Base-by-base conservation (phyloP, 306 rosid species). In the Sesbania bispinosa region DNA sequence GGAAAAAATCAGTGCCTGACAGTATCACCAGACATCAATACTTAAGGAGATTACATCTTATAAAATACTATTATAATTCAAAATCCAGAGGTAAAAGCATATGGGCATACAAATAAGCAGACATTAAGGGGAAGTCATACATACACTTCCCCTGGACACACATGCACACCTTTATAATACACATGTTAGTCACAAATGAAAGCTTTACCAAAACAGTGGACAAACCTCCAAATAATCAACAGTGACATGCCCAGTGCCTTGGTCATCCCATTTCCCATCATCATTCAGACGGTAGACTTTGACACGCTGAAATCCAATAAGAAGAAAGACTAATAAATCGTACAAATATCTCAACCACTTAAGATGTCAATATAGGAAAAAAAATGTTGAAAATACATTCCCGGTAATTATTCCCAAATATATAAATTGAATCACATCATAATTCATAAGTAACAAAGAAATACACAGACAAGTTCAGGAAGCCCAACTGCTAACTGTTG, bases 261-360 rank as follows among this genome's bases (percentile, higher is more conserved):
- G 98, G 78, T 93, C 98, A 77, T 93, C 98, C 98, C 98, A 93
- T 78, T 93, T 93, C 10, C 96, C 98, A 51, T 88, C 93, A 26
- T 85, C 93, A 79, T 77, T 88, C 73, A 93, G 74, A 15, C 98
- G 98, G 69, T 93, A 93, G 18, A 93, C 91, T 85, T 93, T 93
- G 65, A 93, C 98, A 38, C 98, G 96, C 98, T 93, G 98, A 71
- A 79, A 77, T 71, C 54, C 57, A 80, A 30, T 11, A 73, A 73
- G 58, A 67, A 46, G 45, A 30, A 57, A n/a, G n/a, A n/a, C n/a
- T n/a, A n/a, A n/a, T n/a, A n/a, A n/a, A 52, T 69, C 45, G 18
- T n/a, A 43, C 14, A 4, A 1, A 33, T 38, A 38, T 64, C 18
- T 46, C 41, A 33, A 60, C 42, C 38, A 66, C 18, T 58, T 45